A percentile compares a stretch with the other conserved stretches of the same genome.
Conservation (phyloP, 2,329 filamentous ascomycete species). For the Aspergillaceae sp. region DNA sequence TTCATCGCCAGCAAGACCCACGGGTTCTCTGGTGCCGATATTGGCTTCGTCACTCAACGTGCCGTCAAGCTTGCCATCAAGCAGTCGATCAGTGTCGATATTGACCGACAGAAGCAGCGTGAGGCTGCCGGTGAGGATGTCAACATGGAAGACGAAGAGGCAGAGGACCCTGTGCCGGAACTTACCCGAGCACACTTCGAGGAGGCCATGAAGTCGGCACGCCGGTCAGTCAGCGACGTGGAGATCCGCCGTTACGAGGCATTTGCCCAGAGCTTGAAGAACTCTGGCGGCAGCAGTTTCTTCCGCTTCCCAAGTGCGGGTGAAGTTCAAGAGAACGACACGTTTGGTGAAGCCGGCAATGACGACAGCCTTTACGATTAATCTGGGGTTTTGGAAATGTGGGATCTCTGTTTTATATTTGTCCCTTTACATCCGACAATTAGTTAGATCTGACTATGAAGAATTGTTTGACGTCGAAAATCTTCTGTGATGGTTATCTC, state of each 20-base stretch:
- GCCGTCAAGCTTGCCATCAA: slow-evolving; percentile 99
- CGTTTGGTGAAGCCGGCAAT: slow-evolving; percentile 78
- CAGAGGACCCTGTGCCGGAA: slow-evolving; percentile 88
- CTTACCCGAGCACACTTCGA: slow-evolving; percentile 96
- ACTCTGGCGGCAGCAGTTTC: slow-evolving; percentile 85
- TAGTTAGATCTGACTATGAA: slow-evolving; percentile 12
- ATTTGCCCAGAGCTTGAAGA: slow-evolving; percentile 99
- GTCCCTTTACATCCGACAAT: slow-evolving; percentile 31
- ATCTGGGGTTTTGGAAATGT: slow-evolving; percentile 23
- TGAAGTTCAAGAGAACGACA: slow-evolving; percentile 46
- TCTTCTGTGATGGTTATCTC: not conserved
- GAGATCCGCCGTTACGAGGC: slow-evolving; percentile 98
- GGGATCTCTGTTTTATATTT: slow-evolving; percentile 11
- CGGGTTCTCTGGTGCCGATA: slow-evolving; percentile 98
- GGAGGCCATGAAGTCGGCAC: slow-evolving; percentile 93
- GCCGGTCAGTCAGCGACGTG: slow-evolving; percentile 88
- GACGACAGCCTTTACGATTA: slow-evolving; percentile 98
- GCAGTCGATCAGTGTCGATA: slow-evolving; percentile 81
- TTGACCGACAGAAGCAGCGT: slow-evolving; percentile 80
- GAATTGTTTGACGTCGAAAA: not conserved
- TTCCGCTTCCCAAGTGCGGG: slow-evolving; percentile 81
- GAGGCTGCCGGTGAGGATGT: slow-evolving; percentile 69
- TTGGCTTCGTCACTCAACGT: slow-evolving; percentile 97
- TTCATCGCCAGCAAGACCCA: slow-evolving; percentile 96
- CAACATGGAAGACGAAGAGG: slow-evolving; percentile 66